Conservation (phyloP, 2,329 filamentous ascomycete species). For the Macrophomina phaseolina region DNA sequence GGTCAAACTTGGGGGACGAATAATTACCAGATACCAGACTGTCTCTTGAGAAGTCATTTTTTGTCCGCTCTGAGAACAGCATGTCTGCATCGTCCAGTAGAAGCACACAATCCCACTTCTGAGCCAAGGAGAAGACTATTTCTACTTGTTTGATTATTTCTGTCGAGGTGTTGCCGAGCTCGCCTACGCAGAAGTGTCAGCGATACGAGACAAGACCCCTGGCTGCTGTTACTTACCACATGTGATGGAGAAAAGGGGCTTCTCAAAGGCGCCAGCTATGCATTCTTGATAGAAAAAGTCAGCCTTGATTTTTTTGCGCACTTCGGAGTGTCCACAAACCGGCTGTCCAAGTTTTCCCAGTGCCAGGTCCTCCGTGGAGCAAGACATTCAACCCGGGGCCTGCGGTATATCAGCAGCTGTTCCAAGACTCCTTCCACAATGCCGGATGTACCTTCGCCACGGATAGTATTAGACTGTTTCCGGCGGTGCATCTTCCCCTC, state of each 20-base stretch:
- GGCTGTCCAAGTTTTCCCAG: constrained; percentile 3
- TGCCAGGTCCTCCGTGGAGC: constrained; percentile 4
- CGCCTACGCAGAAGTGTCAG: neutral
- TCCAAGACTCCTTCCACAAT: neutral
- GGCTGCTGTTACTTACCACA: neutral
- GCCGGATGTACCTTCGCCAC: neutral
- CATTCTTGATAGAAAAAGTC: neutral
- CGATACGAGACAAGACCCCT: too few relatives aligned
- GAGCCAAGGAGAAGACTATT: neutral
- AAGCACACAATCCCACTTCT: constrained; percentile 57
- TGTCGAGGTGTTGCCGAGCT: neutral
- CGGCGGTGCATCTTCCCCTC: neutral
- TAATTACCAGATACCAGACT: constrained; percentile 15
- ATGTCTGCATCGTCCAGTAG: constrained; percentile 58
- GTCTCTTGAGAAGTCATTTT: constrained; percentile 3
- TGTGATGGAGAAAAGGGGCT: neutral
- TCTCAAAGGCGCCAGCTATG: neutral
- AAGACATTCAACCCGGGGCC: neutral
- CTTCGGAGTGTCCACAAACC: neutral
- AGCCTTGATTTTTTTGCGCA: neutral
- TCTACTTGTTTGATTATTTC: neutral
- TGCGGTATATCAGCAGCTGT: neutral
- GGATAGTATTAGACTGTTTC: neutral
- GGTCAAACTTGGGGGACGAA: neutral
- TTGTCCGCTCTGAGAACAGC: constrained; percentile 35